These are phyloP conservation scores for Fraxinus baroniana DNA, from an alignment of 305 asterid species.

Conservation along the genomic window DNA sequence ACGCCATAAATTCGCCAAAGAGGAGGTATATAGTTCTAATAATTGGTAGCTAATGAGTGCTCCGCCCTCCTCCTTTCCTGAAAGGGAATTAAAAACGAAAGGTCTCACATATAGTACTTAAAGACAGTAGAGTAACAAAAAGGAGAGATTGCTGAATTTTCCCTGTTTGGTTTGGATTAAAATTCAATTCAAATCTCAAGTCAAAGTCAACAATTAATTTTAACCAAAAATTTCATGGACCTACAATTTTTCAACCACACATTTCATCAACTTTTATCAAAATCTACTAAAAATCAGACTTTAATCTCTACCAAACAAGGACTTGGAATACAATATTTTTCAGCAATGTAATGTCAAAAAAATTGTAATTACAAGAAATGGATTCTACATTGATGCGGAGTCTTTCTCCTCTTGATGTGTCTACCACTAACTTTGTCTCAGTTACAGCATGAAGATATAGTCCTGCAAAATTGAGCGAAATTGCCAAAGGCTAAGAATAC, in stretches of 20 bases:
- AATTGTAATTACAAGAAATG: slow-evolving; percentile 14
- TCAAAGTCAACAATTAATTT: not conserved
- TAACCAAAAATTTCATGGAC: not conserved
- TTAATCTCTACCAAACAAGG: not conserved
- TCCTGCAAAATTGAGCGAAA: slow-evolving; percentile 44
- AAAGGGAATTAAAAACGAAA: not conserved
- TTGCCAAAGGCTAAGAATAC: slow-evolving; percentile 9
- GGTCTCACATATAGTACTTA: not conserved
- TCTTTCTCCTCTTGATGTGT: slow-evolving; percentile 96
- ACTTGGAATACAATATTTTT: slow-evolving; percentile 6
- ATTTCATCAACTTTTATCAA: not conserved
- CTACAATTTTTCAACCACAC: not conserved
- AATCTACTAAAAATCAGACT: not conserved
- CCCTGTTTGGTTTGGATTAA: not conserved
- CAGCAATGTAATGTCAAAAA: slow-evolving; percentile 8
- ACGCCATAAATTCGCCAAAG: not conserved
- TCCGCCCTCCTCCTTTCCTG: not conserved
- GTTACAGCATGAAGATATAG: slow-evolving; percentile 76
- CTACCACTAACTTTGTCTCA: slow-evolving; percentile 82
- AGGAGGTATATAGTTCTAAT: not conserved
- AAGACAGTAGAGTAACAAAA: not conserved
- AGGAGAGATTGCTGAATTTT: not conserved
- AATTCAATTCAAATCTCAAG: not conserved
- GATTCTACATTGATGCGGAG: slow-evolving; percentile 78
- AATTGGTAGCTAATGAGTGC: not conserved